A percentile compares a stretch with the other conserved stretches of the same genome.
These are phyloP conservation scores for Amaranthus hypochondriacus DNA, from an alignment of 148 eudicot genomes.

Conservation along the genomic window DNA sequence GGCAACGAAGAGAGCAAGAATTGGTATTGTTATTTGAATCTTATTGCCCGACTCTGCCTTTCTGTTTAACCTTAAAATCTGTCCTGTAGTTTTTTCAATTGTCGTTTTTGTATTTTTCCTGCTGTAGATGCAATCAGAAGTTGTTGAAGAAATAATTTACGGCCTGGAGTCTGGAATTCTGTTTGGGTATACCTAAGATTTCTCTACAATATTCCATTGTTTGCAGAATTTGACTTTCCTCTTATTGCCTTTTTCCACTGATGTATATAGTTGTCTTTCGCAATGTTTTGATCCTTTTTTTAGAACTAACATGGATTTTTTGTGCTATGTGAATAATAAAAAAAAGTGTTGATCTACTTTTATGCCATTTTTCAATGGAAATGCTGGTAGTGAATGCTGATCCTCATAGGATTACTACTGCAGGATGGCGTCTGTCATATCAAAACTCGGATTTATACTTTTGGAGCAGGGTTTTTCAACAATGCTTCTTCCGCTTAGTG, in stretches of 20 bases:
- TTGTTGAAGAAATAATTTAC: slow-evolving; percentile 87
- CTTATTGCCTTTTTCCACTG: not conserved
- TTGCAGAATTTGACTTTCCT: not conserved
- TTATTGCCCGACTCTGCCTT: not conserved
- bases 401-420: slow-evolving; percentile 17
- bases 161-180: slow-evolving; percentile 98
- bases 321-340: not conserved
- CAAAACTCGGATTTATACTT: slow-evolving; percentile 93
- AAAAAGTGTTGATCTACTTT: not conserved
- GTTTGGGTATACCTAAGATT: slow-evolving; percentile 62
- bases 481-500: slow-evolving; percentile 66
- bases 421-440: slow-evolving; percentile 93
- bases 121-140: slow-evolving; percentile 93
- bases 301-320: not conserved
- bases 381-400: slow-evolving; percentile 13
- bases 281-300: not conserved
- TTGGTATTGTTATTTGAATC: slow-evolving; percentile 46
- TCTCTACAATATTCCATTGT: not conserved
- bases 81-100: not conserved
- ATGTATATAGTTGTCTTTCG: not conserved
- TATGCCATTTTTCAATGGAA: not conserved
- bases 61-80: not conserved
- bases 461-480: slow-evolving; percentile 88
- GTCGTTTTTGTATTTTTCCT: slow-evolving; percentile 11
- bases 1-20: slow-evolving; percentile 92